A percentile compares a stretch with the other conserved stretches of the same genome.
Conservation (phyloP, 768 basidiomycete genomes). For the Trametes meyenii region DNA sequence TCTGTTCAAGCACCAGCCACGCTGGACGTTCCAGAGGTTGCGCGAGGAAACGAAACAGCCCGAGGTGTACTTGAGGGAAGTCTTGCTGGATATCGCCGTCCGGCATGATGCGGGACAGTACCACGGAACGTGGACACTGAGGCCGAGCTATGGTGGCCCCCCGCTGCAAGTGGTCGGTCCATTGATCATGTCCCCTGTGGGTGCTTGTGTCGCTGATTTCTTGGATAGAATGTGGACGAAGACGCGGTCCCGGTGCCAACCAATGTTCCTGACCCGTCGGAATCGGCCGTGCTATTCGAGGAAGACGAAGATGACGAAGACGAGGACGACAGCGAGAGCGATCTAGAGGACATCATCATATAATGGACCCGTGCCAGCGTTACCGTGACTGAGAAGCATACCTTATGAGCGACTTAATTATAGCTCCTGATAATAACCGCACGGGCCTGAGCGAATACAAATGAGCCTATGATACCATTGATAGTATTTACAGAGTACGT, state of each 20-base stretch:
- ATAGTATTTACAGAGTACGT: background rate
- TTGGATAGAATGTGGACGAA: background rate
- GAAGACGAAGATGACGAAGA: background rate
- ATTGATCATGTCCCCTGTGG: background rate
- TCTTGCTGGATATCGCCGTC: conserved; percentile 68
- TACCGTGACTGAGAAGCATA: background rate
- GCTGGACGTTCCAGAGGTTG: conserved; percentile 75
- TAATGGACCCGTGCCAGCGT: background rate
- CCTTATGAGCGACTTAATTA: background rate
- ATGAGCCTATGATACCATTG: conserved; percentile 6
- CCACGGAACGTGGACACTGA: conserved; percentile 76
- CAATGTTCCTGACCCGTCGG: too few species aligned
- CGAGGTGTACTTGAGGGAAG: conserved; percentile 80
- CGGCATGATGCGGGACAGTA: conserved; percentile 75
- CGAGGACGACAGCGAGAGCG: background rate
- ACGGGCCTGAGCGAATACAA: background rate
- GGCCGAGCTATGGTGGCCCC: conserved; percentile 60
- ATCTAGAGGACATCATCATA: background rate
- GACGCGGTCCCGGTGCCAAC: background rate
- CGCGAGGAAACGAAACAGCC: conserved; percentile 81
- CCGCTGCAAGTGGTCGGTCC: conserved; percentile 45
- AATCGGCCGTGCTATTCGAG: background rate
- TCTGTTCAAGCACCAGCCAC: conserved; percentile 68
- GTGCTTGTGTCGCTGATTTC: background rate
- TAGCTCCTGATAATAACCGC: background rate